Evolutionary conservation across 257 asterid species (phyloP).

Genomic region (Mentha longifolia): DNA sequence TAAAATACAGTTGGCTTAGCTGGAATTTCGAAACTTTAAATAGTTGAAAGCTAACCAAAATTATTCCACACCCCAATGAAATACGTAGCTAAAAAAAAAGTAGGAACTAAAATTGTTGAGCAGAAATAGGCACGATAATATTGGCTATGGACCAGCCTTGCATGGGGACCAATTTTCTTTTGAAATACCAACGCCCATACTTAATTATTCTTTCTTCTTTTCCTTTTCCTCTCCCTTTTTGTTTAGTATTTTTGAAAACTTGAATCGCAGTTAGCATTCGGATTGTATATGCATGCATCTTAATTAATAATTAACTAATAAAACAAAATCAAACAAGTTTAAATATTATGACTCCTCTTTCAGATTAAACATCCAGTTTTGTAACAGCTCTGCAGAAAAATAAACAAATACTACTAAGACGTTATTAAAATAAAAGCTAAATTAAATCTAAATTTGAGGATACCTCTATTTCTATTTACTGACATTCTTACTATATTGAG

Average conservation of each 20-base stretch:
- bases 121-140: background rate
- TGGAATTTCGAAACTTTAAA: background rate
- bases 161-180: conserved; percentile 1
- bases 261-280: too few relatives aligned
- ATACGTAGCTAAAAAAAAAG: background rate
- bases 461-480: too few relatives aligned
- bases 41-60: background rate
- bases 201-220: background rate
- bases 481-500: too few relatives aligned
- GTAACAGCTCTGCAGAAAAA: background rate
- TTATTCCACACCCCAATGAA: background rate
- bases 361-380: too few relatives aligned
- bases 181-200: background rate
- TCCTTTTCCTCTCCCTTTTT: too few relatives aligned
- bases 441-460: background rate
- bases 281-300: too few relatives aligned
- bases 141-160: background rate
- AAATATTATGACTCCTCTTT: background rate
- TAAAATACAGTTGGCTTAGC: background rate
- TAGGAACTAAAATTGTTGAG: background rate
- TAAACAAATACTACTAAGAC: too few relatives aligned
- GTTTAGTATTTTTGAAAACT: too few relatives aligned
- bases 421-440: background rate
- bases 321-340: background rate
- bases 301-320: too few relatives aligned